Conservation (phyloP, 495 filamentous ascomycete species). For the Aspergillus bridgeri region DNA sequence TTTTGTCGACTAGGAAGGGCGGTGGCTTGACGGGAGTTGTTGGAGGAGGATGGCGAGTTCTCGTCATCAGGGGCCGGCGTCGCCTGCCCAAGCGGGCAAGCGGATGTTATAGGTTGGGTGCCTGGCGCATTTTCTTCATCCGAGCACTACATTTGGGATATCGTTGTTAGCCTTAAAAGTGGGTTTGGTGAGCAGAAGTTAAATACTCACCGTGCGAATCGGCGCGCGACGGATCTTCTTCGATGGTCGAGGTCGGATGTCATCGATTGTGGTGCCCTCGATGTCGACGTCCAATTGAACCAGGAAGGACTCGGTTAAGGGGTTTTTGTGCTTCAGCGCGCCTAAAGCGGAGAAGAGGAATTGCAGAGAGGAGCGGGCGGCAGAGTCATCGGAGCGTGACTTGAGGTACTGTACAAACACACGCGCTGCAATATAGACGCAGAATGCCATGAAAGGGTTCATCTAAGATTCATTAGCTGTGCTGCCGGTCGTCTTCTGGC, state of each 20-base stretch:
- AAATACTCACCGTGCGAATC: neutral
- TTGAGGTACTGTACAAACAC: constrained; percentile 97
- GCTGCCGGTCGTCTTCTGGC: neutral
- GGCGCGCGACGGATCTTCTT: neutral
- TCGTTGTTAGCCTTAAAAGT: neutral
- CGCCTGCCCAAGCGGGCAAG: neutral
- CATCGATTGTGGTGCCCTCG: constrained; percentile 53
- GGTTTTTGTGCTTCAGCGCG: constrained; percentile 81
- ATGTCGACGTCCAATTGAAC: constrained; percentile 92
- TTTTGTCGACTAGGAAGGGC: constrained; percentile 1
- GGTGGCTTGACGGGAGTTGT: neutral
- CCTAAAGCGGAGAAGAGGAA: constrained; percentile 89
- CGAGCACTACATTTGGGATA: neutral
- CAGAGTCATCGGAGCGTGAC: constrained; percentile 77
- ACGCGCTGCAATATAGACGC: constrained; percentile 87
- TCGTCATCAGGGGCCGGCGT: neutral
- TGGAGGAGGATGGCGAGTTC: neutral
- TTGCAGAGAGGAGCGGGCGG: constrained; percentile 76
- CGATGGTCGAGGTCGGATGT: constrained; percentile 7
- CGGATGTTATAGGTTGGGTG: neutral
- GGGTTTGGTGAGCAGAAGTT: neutral
- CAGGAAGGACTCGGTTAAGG: constrained; percentile 91
- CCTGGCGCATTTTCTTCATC: neutral
- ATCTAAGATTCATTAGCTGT: constrained; percentile 56
- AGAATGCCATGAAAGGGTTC: constrained; percentile 96